phyloP scores from a whole-genome alignment of 169 alveolate species.

The Perkinsus marinus region DNA sequence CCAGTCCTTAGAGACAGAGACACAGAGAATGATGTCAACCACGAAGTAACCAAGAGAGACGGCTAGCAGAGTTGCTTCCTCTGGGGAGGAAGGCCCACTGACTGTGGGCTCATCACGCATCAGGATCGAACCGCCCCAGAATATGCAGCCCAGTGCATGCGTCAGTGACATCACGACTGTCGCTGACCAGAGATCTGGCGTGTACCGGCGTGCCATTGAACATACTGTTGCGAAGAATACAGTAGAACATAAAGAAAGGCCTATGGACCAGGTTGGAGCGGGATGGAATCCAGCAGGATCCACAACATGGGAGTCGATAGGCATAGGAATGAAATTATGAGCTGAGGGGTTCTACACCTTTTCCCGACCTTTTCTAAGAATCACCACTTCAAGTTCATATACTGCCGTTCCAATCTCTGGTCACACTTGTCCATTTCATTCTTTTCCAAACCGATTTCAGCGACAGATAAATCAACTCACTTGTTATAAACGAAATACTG shows the following conservation, averaged over 20 bases:
- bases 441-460: no score
- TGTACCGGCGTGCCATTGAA: not conserved
- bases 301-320: no score
- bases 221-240: not conserved
- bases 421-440: no score
- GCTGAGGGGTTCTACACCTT: no score
- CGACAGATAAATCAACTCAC: no score
- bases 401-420: no score
- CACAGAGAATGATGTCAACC: not conserved
- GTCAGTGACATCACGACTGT: not conserved
- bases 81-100: not conserved
- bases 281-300: not conserved
- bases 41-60: not conserved
- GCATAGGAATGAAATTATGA: no score
- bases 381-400: no score
- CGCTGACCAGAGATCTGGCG: not conserved
- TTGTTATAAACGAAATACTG: no score
- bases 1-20: not conserved
- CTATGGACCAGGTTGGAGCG: not conserved
- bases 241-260: not conserved
- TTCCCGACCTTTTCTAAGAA: no score
- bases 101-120: not conserved
- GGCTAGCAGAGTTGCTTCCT: not conserved
- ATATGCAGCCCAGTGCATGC: not conserved
- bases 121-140: not conserved